phyloP scores from a whole-genome alignment of 169 alveolate genomes.

The Plasmodium gaboni region DNA sequence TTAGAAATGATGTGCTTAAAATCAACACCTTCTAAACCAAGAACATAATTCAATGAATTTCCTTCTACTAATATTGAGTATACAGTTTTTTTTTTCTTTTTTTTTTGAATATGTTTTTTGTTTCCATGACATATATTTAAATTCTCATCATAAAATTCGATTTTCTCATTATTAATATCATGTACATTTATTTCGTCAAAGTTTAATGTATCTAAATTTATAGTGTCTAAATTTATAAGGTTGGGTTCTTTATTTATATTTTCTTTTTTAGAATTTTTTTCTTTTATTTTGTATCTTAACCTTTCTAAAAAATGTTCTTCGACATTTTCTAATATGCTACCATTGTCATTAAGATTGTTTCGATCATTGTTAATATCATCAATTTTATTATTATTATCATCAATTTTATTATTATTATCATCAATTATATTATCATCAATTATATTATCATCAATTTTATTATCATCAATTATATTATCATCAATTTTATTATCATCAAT shows the following conservation, averaged over 20 bases:
- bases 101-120: constrained; percentile 61
- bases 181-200: constrained; percentile 28
- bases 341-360: neutral
- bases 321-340: neutral
- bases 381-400: no score
- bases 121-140: constrained; percentile 43
- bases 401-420: no score
- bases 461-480: no score
- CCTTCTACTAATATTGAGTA: constrained; percentile 96
- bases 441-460: no score
- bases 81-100: constrained; percentile 78
- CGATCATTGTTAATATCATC: no score
- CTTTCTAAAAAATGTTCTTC: constrained; percentile 1
- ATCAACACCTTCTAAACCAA: constrained; percentile 95
- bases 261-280: neutral
- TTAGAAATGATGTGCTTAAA: constrained; percentile 91
- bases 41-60: constrained; percentile 92
- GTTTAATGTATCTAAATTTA: constrained; percentile 21
- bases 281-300: neutral
- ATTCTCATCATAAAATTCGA: constrained; percentile 36
- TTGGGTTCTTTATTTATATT: neutral
- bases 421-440: no score
- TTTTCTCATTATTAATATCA: constrained; percentile 33
- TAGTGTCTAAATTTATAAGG: constrained; percentile 4
- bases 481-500: no score